Evolutionary conservation across 169 alveolate species (phyloP), one percentile per base, ranked within the genome.

Genomic region (Plasmodium inui): DNA sequence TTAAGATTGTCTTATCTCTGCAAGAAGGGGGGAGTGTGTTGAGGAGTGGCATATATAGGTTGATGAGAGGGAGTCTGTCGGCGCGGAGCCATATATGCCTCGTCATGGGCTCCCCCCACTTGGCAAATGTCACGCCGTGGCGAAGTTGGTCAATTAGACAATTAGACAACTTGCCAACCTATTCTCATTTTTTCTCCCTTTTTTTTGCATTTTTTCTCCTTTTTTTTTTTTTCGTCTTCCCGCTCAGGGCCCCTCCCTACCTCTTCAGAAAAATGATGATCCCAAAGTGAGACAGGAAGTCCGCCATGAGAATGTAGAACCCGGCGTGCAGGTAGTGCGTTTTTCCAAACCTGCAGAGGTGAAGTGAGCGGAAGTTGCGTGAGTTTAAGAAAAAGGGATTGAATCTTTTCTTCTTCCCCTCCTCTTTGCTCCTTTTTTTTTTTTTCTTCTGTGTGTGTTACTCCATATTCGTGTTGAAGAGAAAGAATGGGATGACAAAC

Each of bases 1-100:
- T 86, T 55, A 86, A 57, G 37, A 86, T 86, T 73, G 82, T 76
- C 34, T 86, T 86, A 19, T 86, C 93, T 55, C 93, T 86, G 70
- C 6, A 86, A 10, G 14, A 44, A 17, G 30, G 53, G 34, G n/a
- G 37, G 32, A 81, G 67, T 50, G 34, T 9, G 22, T 0, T 1
- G 7, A 80, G 8, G 22, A 0, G 32, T 30, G 26, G n/a, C n/a
- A 17, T 2, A 19, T 7, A 19, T 19, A n/a, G n/a, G n/a, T 9
- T 73, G 37, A 28, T 28, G 10, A n/a, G 8, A 17, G 39, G 41
- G 70, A 17, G 22, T 79, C 19, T 8, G 9, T 44, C 19, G 53
- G 10, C 30, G 9, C 12, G 22, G 46, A 17, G 17, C 32, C 7
- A 79, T 34, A 14, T 79, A 28, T 79, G 3, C n/a, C 28, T 79